These are phyloP conservation scores for Lactarius sanguifluus DNA, from an alignment of 768 basidiomycete species.

Conservation along the genomic window DNA sequence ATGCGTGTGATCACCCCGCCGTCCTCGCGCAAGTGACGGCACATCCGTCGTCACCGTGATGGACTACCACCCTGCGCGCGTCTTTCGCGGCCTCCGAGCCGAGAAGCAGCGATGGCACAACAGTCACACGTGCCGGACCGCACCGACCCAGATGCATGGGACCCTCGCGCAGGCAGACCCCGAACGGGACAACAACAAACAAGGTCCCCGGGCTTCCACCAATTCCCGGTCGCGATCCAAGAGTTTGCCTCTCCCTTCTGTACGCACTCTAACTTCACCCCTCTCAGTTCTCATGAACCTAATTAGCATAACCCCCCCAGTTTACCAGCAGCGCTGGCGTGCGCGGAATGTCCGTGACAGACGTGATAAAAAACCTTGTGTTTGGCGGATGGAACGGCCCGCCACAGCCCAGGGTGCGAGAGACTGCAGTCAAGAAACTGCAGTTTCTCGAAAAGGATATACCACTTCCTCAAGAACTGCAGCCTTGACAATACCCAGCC, in stretches of 20 bases:
- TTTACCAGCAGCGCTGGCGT: not conserved
- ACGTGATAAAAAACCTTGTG: conserved; percentile 1
- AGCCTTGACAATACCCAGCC: not conserved
- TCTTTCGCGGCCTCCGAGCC: conserved; percentile 1
- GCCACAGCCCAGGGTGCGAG: not conserved
- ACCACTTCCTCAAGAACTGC: conserved; percentile 1
- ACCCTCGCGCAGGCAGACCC: not conserved
- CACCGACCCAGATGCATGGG: not conserved
- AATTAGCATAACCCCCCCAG: not conserved
- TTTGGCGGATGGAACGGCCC: not conserved
- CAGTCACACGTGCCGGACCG: not conserved
- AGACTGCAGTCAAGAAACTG: not conserved
- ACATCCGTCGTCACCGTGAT: not conserved
- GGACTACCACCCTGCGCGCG: conserved; percentile 16
- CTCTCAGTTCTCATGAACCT: not conserved
- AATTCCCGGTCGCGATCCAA: conserved; percentile 2
- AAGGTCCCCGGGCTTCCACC: no score
- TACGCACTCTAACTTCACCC: not conserved
- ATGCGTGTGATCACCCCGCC: conserved; percentile 4
- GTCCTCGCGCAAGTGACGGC: not conserved
- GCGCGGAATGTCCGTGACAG: not conserved
- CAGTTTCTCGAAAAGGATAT: conserved; percentile 13
- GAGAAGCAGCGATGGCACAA: not conserved
- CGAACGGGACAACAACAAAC: not conserved
- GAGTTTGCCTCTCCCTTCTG: conserved; percentile 9